Conservation (phyloP, 805 yeast genomes). For the Wickerhamiella hasegawae region DNA sequence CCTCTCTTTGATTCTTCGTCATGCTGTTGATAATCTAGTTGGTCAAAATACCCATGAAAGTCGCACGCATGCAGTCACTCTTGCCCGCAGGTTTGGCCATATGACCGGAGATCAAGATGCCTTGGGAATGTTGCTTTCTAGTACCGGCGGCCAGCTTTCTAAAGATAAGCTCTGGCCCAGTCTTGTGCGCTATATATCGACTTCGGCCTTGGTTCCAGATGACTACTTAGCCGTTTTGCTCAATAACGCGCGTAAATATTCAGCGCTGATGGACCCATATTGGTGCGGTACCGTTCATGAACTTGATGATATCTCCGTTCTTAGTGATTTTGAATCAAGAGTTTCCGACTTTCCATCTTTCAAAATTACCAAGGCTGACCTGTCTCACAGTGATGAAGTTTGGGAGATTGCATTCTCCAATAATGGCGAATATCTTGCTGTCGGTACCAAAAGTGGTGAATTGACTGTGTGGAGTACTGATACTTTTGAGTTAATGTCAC, state of each 20-base stretch:
- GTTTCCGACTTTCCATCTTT: slow-evolving; percentile 20
- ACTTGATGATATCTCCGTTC: slow-evolving; percentile 20
- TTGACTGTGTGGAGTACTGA: slow-evolving; percentile 1
- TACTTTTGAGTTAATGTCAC: slow-evolving; percentile 3
- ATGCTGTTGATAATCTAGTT: slow-evolving; percentile 29
- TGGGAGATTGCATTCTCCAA: slow-evolving; percentile 75
- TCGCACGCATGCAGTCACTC: not conserved
- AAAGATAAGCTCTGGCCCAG: not conserved
- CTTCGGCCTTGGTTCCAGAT: slow-evolving; percentile 11
- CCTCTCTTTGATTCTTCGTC: slow-evolving; percentile 31
- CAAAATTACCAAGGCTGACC: slow-evolving; percentile 33
- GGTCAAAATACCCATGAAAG: not conserved
- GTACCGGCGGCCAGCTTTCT: not conserved
- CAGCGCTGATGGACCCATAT: slow-evolving; percentile 7
- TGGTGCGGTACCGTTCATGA: slow-evolving; percentile 23
- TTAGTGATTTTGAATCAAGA: no score
- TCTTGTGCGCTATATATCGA: slow-evolving; percentile 26
- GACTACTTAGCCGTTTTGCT: not conserved
- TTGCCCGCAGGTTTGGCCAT: not conserved
- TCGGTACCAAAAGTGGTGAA: slow-evolving; percentile 22
- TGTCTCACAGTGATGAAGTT: slow-evolving; percentile 38
- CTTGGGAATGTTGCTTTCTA: not conserved
- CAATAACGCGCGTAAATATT: slow-evolving; percentile 6
- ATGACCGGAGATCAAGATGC: not conserved
- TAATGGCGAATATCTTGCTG: slow-evolving; percentile 60